Percentiles rank a stretch among this genome's conserved stretches.
phyloP scores from a whole-genome alignment of 306 rosid genomes.

The Cicer yamashitae region DNA sequence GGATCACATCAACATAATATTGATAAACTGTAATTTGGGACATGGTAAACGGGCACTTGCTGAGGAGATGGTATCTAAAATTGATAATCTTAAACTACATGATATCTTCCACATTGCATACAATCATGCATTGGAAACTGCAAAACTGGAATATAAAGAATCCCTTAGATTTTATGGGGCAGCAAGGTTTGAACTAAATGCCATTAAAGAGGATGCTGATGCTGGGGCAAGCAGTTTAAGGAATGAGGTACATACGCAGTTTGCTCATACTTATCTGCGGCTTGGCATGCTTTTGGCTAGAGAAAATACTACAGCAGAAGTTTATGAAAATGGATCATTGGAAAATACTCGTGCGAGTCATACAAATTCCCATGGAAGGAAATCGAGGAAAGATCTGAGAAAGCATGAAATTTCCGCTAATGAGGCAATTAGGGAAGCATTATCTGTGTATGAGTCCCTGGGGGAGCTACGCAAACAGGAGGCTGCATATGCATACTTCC shows the following conservation, averaged over 20 bases:
- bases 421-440: constrained; percentile 90
- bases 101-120: constrained; percentile 65
- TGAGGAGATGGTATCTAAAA: constrained; percentile 78
- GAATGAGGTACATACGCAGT: constrained; percentile 86
- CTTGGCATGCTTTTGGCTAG: constrained; percentile 96
- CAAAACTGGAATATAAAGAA: constrained; percentile 81
- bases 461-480: constrained; percentile 94
- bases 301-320: constrained; percentile 77
- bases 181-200: constrained; percentile 77
- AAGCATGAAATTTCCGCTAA: constrained; percentile 93
- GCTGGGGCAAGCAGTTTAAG: constrained; percentile 59
- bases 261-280: constrained; percentile 88
- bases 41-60: constrained; percentile 95
- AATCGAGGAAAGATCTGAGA: constrained; percentile 57
- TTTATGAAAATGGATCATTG: constrained; percentile 64
- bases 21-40: constrained; percentile 91
- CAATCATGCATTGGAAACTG: constrained; percentile 73
- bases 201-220: constrained; percentile 52
- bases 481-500: constrained; percentile 91
- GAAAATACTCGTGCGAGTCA: constrained; percentile 51
- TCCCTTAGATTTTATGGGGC: constrained; percentile 89
- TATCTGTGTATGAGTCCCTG: constrained; percentile 77
- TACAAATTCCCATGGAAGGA: constrained; percentile 51
- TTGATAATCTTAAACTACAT: constrained; percentile 65
- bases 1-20: constrained; percentile 86